Evolutionary conservation across 345 rosid genomes (phyloP).

Genomic region (Pistacia atlantica): DNA sequence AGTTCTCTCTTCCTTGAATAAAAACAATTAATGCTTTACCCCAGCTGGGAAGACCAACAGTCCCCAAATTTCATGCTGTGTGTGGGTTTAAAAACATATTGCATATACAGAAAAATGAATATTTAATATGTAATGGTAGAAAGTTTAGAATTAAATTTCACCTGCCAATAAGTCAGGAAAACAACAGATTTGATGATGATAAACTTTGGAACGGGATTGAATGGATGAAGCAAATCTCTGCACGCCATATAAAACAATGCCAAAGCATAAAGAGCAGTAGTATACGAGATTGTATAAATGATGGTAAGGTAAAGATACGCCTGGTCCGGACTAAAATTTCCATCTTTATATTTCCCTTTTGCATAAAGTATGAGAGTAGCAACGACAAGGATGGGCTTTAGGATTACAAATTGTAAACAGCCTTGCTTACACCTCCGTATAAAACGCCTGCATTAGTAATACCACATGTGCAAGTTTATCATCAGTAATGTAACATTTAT

Average conservation of each 20-base stretch:
- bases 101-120: background rate
- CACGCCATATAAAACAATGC: constrained; percentile 93
- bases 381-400: constrained; percentile 90
- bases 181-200: constrained; percentile 94
- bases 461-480: constrained; percentile 12
- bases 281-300: constrained; percentile 86
- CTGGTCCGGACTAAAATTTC: constrained; percentile 89
- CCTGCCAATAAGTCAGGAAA: constrained; percentile 99
- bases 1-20: background rate
- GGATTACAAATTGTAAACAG: constrained; percentile 93
- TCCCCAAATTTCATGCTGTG: background rate
- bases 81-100: background rate
- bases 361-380: constrained; percentile 90
- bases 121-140: background rate
- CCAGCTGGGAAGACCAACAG: background rate
- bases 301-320: constrained; percentile 91
- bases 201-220: constrained; percentile 98
- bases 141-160: constrained; percentile 27
- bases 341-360: constrained; percentile 92
- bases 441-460: constrained; percentile 65
- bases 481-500: constrained; percentile 1
- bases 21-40: background rate
- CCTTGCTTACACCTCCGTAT: constrained; percentile 99
- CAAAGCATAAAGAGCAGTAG: constrained; percentile 85
- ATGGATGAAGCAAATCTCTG: constrained; percentile 96